Conservation (phyloP, 148 eudicot species). For the Chenopodium album region DNA sequence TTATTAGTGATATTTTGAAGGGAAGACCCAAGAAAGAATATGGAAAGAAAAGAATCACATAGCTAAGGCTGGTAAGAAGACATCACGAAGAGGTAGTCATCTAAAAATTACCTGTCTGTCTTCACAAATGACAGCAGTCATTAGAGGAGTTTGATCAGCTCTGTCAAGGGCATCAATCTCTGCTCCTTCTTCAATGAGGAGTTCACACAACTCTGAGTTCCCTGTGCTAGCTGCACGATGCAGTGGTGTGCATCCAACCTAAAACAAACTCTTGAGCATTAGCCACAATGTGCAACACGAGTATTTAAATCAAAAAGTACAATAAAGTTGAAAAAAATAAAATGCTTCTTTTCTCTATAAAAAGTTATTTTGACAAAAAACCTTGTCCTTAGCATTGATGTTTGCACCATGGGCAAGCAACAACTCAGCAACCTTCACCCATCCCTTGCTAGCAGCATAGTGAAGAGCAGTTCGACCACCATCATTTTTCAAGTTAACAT, state of each 20-base stretch:
- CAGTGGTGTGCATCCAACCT: constrained; percentile 98
- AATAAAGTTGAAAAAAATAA: background rate
- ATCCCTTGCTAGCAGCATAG: constrained; percentile 97
- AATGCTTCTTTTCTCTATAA: background rate
- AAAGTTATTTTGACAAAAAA: constrained; percentile 16
- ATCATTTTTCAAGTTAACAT: constrained; percentile 79
- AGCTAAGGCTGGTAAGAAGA: background rate
- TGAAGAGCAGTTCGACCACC: constrained; percentile 98
- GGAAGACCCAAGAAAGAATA: background rate
- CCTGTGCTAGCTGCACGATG: constrained; percentile 99
- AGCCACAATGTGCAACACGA: constrained; percentile 3
- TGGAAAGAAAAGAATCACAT: background rate
- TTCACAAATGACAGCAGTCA: constrained; percentile 83
- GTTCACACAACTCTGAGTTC: constrained; percentile 71
- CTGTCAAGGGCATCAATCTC: constrained; percentile 78
- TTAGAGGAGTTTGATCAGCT: constrained; percentile 82
- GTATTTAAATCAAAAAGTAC: background rate
- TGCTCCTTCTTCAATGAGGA: constrained; percentile 95
- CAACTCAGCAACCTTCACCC: constrained; percentile 72
- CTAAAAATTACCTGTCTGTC: constrained; percentile 60
- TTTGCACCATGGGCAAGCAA: constrained; percentile 77
- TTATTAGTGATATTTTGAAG: background rate
- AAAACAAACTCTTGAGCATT: constrained; percentile 20
- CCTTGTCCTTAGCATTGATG: constrained; percentile 86
- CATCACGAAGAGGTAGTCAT: background rate